Percentiles rank a stretch among this genome's conserved stretches.
These are phyloP conservation scores for Naegleria fowleri DNA, from an alignment of 208 protist genomes.

Conservation along the genomic window DNA sequence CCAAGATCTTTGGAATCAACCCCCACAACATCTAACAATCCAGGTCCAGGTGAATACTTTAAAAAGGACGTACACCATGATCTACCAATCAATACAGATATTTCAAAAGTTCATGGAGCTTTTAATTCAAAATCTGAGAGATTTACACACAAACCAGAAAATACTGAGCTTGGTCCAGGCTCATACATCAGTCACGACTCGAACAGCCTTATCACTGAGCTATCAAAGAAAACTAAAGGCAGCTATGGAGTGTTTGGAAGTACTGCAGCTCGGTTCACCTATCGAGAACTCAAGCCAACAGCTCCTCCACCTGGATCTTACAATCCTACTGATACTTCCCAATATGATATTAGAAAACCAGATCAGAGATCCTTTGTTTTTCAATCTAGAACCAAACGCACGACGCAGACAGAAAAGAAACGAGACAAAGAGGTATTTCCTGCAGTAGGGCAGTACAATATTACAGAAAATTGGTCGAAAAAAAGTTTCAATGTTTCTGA, in stretches of 20 bases:
- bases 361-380: background rate
- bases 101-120: background rate
- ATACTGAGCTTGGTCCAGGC: background rate
- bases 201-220: background rate
- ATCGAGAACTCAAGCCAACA: background rate
- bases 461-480: background rate
- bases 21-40: background rate
- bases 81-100: background rate
- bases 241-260: background rate
- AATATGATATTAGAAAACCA: background rate
- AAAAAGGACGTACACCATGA: background rate
- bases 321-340: background rate
- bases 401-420: background rate
- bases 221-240: background rate
- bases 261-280: background rate
- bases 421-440: background rate
- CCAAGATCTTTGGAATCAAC: background rate
- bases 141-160: background rate
- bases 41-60: background rate
- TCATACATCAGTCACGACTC: background rate
- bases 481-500: background rate
- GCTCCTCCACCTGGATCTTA: background rate
- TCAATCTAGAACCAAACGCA: background rate
- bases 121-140: background rate
- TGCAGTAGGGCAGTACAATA: background rate